Evolutionary conservation across 2,329 filamentous ascomycete species (phyloP).

Genomic region (Emmonsiellopsis sp.): DNA sequence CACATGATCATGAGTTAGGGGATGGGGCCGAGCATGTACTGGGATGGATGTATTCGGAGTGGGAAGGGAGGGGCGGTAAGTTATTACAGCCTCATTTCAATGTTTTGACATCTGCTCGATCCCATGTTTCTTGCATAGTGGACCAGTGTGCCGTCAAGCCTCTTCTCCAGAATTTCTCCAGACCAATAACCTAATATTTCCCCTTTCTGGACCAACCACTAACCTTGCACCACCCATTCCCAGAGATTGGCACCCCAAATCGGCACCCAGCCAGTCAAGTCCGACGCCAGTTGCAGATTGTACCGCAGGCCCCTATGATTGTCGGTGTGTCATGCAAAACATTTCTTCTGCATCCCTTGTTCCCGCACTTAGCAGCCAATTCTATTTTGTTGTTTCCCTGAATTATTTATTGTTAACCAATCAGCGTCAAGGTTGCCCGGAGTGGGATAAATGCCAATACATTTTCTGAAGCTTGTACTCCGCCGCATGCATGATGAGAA

Average conservation of each 20-base stretch:
- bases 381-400: not conserved
- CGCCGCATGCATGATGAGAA: not conserved
- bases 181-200: conserved; percentile 1
- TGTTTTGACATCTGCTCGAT: not conserved
- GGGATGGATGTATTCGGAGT: not conserved
- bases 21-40: not conserved
- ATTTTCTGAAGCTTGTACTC: not conserved
- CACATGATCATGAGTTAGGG: not conserved
- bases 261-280: not conserved
- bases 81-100: not conserved
- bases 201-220: not conserved
- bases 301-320: not conserved
- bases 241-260: not conserved
- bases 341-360: conserved; percentile 1
- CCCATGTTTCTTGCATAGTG: not conserved
- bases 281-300: not conserved
- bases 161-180: not conserved
- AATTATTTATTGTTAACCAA: not conserved
- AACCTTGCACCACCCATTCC: conserved; percentile 1
- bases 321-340: conserved; percentile 3
- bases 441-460: not conserved
- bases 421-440: not conserved
- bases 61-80: not conserved
- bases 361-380: conserved; percentile 1
- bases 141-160: conserved; percentile 1